These are phyloP conservation scores for Raphidocelis subcapitata DNA, from an alignment of 139 green algal species.

Conservation along the genomic window DNA sequence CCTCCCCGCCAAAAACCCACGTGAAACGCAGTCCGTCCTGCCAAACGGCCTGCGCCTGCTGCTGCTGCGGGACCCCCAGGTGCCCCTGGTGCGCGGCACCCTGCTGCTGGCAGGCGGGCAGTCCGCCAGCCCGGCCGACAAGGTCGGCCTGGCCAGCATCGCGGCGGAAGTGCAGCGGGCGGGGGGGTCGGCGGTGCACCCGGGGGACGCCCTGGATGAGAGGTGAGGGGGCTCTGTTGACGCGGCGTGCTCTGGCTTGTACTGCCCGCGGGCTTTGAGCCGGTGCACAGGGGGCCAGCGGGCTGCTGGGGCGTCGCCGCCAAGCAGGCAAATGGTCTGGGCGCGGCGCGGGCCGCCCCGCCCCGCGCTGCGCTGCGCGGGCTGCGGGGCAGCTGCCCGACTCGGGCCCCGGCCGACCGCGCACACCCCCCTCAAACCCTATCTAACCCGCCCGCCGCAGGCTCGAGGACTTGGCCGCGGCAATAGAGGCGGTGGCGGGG, in stretches of 20 bases:
- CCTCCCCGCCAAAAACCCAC: no score
- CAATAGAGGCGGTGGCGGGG: slow-evolving; percentile 54
- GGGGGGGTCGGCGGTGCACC: slow-evolving; percentile 45
- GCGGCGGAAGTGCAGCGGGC: slow-evolving; percentile 51
- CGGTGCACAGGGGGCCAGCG: no score
- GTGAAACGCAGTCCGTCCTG: slow-evolving; percentile 36
- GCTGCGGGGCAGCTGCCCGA: no score
- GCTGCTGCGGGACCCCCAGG: slow-evolving; percentile 60
- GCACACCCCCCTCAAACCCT: no score
- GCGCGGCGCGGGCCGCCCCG: no score
- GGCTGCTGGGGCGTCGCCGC: no score
- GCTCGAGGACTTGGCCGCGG: slow-evolving; percentile 57
- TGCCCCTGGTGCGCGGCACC: slow-evolving; percentile 50
- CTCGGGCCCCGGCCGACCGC: no score
- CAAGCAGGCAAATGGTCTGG: no score
- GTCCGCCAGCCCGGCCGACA: slow-evolving; percentile 35
- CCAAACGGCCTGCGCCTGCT: slow-evolving; percentile 61
- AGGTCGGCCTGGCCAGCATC: slow-evolving; percentile 44
- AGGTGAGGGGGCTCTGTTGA: slow-evolving; percentile 1
- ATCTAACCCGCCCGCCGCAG: slow-evolving; percentile 8
- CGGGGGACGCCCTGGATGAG: slow-evolving; percentile 48
- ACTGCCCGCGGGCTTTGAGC: no score
- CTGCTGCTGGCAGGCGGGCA: slow-evolving; percentile 57
- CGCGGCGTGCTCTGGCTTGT: no score
- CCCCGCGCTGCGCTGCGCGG: no score